These are phyloP conservation scores for Polygonum aviculare DNA, from an alignment of 148 eudicot genomes.

Conservation along the genomic window DNA sequence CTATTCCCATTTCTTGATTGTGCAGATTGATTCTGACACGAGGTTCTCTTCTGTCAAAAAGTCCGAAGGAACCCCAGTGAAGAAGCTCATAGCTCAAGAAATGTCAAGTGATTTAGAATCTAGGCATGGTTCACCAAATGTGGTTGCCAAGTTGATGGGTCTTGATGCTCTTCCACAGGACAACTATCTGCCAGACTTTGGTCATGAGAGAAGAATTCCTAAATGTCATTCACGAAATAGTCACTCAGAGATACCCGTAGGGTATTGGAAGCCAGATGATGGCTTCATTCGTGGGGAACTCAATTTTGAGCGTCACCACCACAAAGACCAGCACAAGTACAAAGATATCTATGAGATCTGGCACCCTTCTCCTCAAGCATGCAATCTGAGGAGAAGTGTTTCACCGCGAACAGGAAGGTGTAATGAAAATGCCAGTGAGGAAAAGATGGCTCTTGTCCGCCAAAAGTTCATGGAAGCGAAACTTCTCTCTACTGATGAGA, in stretches of 20 bases:
- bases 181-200: constrained; percentile 29
- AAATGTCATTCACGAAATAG: constrained; percentile 39
- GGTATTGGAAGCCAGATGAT: constrained; percentile 46
- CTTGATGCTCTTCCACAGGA: constrained; percentile 74
- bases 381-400: constrained; percentile 33
- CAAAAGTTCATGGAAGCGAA: constrained; percentile 87
- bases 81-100: constrained; percentile 83
- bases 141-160: constrained; percentile 96
- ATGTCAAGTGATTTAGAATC: constrained; percentile 63
- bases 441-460: constrained; percentile 74
- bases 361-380: constrained; percentile 42
- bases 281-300: constrained; percentile 18
- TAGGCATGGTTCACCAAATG: constrained; percentile 47
- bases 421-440: constrained; percentile 32
- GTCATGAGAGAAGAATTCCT: constrained; percentile 33
- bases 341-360: constrained; percentile 63
- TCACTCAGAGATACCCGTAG: constrained; percentile 36
- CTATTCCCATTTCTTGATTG: background rate
- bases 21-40: constrained; percentile 58
- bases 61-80: constrained; percentile 64
- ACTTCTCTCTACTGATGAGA: constrained; percentile 68
- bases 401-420: constrained; percentile 44
- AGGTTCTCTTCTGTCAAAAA: constrained; percentile 39
- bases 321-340: constrained; percentile 37
- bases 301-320: constrained; percentile 25